phyloP scores from a whole-genome alignment of 495 filamentous ascomycete genomes.

The Annulohypoxylon stygium region DNA sequence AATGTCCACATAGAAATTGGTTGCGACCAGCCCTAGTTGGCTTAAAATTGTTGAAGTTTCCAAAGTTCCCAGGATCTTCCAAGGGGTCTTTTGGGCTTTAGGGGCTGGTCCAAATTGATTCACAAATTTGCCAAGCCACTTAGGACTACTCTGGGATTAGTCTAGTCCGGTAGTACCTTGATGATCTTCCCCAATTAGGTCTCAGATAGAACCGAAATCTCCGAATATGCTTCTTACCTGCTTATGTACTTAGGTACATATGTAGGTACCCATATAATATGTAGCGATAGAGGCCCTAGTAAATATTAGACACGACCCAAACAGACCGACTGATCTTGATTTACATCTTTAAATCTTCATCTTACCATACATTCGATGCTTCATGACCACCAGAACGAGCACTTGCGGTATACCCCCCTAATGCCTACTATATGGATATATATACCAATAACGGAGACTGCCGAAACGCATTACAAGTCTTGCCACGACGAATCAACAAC shows the following conservation, averaged over 20 bases:
- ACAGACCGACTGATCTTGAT: not conserved
- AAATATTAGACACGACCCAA: not conserved
- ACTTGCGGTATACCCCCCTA: no score
- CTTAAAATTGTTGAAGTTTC: conserved; percentile 22
- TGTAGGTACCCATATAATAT: not conserved
- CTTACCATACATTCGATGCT: no score
- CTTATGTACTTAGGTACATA: not conserved
- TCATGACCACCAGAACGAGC: no score
- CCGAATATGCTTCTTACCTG: not conserved
- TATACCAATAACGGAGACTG: no score
- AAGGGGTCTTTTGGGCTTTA: not conserved
- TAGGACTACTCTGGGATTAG: not conserved
- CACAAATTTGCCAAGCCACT: conserved; percentile 18
- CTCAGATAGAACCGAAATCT: not conserved
- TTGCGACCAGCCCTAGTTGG: not conserved
- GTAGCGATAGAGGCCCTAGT: not conserved
- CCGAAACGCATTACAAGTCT: no score
- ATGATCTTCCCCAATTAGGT: not conserved
- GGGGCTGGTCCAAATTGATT: conserved; percentile 1
- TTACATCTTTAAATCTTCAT: not conserved
- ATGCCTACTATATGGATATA: no score
- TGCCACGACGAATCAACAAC: no score
- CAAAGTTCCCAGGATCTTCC: not conserved
- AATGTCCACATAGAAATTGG: not conserved
- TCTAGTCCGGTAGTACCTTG: not conserved